Conservation (phyloP, 2,329 filamentous ascomycete species). For the Tolypocladium capitatum region DNA sequence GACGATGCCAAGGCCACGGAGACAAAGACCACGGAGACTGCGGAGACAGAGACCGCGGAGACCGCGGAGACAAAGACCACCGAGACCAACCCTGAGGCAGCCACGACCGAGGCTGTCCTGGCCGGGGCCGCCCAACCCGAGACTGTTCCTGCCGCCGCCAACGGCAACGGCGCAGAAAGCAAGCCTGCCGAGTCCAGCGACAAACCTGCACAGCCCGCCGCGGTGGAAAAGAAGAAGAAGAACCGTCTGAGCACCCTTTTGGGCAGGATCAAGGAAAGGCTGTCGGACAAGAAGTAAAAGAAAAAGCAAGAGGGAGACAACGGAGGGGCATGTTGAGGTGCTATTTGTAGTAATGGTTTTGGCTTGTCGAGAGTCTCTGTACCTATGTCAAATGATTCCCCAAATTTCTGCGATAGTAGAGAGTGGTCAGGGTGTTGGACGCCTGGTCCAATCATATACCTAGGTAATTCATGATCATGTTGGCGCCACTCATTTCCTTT, state of each 20-base stretch:
- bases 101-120: conserved; percentile 7
- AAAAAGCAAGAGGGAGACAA: conserved; percentile 1
- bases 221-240: conserved; percentile 52
- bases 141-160: conserved; percentile 2
- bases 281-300: conserved; percentile 18
- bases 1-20: conserved; percentile 14
- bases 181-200: conserved; percentile 7
- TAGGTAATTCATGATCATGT: conserved; percentile 19
- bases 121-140: background rate
- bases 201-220: conserved; percentile 11
- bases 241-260: conserved; percentile 51
- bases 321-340: conserved; percentile 5
- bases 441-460: conserved; percentile 20
- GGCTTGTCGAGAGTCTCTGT: conserved; percentile 21
- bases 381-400: conserved; percentile 26
- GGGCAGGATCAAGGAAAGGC: conserved; percentile 39
- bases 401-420: conserved; percentile 18
- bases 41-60: conserved; percentile 7
- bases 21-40: conserved; percentile 7
- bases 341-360: conserved; percentile 15
- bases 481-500: conserved; percentile 2
- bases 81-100: conserved; percentile 5
- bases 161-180: conserved; percentile 10
- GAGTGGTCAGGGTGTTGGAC: conserved; percentile 15
- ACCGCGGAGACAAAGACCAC: conserved; percentile 9